phyloP scores from a whole-genome alignment of 2,329 filamentous ascomycete species.

The Aspergillus hiratsukae region DNA sequence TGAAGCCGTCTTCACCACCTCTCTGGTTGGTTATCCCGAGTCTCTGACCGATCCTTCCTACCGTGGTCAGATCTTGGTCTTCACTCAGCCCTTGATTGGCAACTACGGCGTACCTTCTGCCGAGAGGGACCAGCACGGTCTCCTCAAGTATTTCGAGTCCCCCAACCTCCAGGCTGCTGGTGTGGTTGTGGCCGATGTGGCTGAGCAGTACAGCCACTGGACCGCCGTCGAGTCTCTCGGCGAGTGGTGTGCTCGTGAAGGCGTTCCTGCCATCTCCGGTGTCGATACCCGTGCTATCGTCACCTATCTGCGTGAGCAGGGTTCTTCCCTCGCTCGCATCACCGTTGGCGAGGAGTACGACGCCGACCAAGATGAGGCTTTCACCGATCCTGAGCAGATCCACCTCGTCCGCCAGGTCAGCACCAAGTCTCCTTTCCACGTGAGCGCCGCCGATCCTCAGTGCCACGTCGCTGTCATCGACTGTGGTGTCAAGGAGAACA shows the following conservation, averaged over 20 bases:
- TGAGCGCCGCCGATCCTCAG: constrained; percentile 75
- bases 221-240: constrained; percentile 91
- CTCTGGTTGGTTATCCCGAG: constrained; percentile 95
- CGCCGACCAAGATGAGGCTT: constrained; percentile 95
- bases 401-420: constrained; percentile 94
- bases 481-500: constrained; percentile 99
- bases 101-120: constrained; percentile 96
- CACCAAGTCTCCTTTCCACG: constrained; percentile 97
- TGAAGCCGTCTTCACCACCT: constrained; percentile 98
- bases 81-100: constrained; percentile 95
- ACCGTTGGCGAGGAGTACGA: constrained; percentile 97
- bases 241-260: constrained; percentile 94
- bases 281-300: constrained; percentile 97
- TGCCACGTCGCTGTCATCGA: constrained; percentile 93
- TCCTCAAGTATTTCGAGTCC: constrained; percentile 97
- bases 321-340: constrained; percentile 91
- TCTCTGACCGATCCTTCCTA: constrained; percentile 68
- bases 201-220: constrained; percentile 95
- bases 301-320: constrained; percentile 90
- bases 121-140: constrained; percentile 77
- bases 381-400: constrained; percentile 90
- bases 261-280: constrained; percentile 90
- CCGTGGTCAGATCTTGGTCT: constrained; percentile 86
- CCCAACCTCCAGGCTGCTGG: constrained; percentile 95
- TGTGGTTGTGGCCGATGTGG: constrained; percentile 92